phyloP scores from a whole-genome alignment of 257 asterid genomes.

The Jaltomata sinuosa region DNA sequence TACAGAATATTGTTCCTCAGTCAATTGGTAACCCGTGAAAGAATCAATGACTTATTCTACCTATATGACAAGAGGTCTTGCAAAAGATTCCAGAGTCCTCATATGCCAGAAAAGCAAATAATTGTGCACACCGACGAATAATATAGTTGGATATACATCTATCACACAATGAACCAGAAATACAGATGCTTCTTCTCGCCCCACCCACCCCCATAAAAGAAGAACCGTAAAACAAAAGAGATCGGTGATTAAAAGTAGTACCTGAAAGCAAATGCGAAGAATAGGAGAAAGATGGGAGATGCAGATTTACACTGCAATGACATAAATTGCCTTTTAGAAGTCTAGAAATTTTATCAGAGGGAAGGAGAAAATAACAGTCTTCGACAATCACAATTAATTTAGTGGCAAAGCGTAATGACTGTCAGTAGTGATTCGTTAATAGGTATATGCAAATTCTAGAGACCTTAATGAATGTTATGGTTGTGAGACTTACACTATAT shows the following conservation, averaged over 20 bases:
- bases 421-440: neutral
- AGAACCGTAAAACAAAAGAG: neutral
- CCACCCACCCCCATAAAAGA: slow-evolving; percentile 4
- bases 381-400: neutral
- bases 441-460: neutral
- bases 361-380: neutral
- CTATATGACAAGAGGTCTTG: neutral
- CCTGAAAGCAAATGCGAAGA: slow-evolving; percentile 99
- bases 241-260: slow-evolving; percentile 3
- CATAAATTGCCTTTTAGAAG: neutral
- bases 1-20: neutral
- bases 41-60: neutral
- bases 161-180: neutral
- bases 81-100: neutral
- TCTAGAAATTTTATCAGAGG: neutral
- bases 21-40: neutral
- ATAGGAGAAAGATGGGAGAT: slow-evolving; percentile 90
- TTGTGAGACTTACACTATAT: neutral
- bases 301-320: slow-evolving; percentile 96
- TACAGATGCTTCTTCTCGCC: neutral
- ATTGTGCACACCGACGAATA: neutral
- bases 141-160: neutral
- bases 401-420: neutral
- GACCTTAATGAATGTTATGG: neutral
- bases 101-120: neutral